Evolutionary conservation across 371 early-diverging fungal species (phyloP).

Genomic region (Mortierella polycephala): DNA sequence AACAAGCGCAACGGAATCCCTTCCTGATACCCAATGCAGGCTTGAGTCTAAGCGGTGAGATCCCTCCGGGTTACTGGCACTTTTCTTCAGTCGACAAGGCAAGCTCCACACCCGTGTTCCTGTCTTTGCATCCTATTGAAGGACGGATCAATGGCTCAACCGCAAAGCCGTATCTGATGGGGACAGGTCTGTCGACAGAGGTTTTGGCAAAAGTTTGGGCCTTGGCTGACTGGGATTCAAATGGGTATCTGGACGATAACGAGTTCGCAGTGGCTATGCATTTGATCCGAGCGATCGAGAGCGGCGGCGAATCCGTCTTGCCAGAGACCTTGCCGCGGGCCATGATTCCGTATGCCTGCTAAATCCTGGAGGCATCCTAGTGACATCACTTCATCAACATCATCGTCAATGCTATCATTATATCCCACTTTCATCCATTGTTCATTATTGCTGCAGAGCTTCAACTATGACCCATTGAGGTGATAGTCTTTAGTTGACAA

Average conservation of each 20-base stretch:
- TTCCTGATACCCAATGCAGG: conserved; percentile 47
- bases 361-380: neutral
- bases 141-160: conserved; percentile 70
- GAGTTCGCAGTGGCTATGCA: conserved; percentile 80
- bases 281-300: conserved; percentile 62
- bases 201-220: conserved; percentile 75
- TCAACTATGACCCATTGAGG: neutral
- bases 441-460: neutral
- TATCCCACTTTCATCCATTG: conserved; percentile 1
- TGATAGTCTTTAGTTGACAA: neutral
- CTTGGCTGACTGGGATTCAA: conserved; percentile 74
- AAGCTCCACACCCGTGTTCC: conserved; percentile 59
- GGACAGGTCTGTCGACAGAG: conserved; percentile 67
- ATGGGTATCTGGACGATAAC: conserved; percentile 77
- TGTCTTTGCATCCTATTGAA: conserved; percentile 64
- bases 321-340: conserved; percentile 64
- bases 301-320: conserved; percentile 59
- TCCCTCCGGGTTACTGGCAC: conserved; percentile 69
- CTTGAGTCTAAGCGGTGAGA: conserved; percentile 40
- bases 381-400: no score
- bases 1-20: conserved; percentile 61
- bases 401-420: neutral
- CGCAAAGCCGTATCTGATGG: conserved; percentile 68
- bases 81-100: conserved; percentile 66
- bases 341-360: conserved; percentile 55